Percentiles rank a stretch among this genome's conserved stretches.
phyloP scores from a whole-genome alignment of 2,329 filamentous ascomycete genomes.

The Venturia pyrina region DNA sequence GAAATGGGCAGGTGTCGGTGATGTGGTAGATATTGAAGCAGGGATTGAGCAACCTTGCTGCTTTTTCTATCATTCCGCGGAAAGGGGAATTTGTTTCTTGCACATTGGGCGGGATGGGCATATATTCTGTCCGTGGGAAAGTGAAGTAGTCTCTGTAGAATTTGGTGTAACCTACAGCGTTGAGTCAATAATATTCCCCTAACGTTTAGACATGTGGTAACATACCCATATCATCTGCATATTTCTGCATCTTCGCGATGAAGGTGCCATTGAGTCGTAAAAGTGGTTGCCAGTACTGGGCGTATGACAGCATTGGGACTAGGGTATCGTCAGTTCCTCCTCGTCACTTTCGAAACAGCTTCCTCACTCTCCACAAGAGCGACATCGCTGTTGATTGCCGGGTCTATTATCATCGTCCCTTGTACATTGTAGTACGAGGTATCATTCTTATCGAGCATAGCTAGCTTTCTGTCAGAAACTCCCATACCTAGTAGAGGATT shows the following conservation, averaged over 20 bases:
- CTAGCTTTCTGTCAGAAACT: neutral
- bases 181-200: neutral
- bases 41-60: conserved; percentile 14
- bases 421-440: conserved; percentile 16
- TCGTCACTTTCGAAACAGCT: neutral
- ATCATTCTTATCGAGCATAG: conserved; percentile 23
- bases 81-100: neutral
- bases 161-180: neutral
- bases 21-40: conserved; percentile 17
- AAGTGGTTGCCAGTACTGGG: conserved; percentile 12
- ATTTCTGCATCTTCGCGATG: conserved; percentile 7
- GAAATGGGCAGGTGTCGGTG: neutral
- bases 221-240: neutral
- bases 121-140: neutral
- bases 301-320: conserved; percentile 15
- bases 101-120: neutral
- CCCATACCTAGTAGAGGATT: neutral
- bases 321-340: conserved; percentile 21
- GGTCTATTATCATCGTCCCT: conserved; percentile 17
- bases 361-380: neutral
- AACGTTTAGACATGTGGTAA: neutral
- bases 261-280: conserved; percentile 15
- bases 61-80: neutral
- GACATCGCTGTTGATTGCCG: conserved; percentile 11
- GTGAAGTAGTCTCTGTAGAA: conserved; percentile 6